These are phyloP conservation scores for Penicillium polonicum DNA, from an alignment of 2,329 filamentous ascomycete genomes.

Conservation along the genomic window DNA sequence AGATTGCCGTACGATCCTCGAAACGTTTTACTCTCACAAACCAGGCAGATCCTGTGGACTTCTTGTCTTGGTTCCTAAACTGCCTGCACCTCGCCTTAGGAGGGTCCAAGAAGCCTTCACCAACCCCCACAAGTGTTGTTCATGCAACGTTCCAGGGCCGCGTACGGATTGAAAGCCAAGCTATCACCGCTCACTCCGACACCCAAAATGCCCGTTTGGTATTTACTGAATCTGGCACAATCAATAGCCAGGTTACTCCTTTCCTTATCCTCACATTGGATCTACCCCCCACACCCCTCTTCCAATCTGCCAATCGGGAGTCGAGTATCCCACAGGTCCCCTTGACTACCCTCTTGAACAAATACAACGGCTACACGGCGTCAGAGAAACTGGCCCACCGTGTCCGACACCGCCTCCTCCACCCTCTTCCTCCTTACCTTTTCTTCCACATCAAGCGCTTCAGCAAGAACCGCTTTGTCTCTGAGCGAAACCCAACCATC, in stretches of 20 bases:
- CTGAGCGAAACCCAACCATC: constrained; percentile 95
- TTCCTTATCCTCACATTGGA: constrained; percentile 94
- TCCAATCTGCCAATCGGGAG: constrained; percentile 89
- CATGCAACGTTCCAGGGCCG: constrained; percentile 93
- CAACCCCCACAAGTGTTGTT: constrained; percentile 66
- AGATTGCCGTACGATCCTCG: constrained; percentile 83
- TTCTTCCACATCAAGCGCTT: constrained; percentile 97
- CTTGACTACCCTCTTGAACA: constrained; percentile 76
- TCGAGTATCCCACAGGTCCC: constrained; percentile 86
- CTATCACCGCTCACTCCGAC: constrained; percentile 87
- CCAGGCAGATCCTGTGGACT: constrained; percentile 94
- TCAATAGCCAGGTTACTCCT: constrained; percentile 72
- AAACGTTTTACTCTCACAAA: constrained; percentile 89
- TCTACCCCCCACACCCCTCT: constrained; percentile 84
- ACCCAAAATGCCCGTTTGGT: constrained; percentile 75
- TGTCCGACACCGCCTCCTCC: constrained; percentile 82
- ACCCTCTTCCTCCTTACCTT: constrained; percentile 87
- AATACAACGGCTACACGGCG: constrained; percentile 85
- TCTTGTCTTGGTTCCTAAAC: constrained; percentile 96
- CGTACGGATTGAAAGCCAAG: constrained; percentile 88
- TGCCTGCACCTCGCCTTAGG: constrained; percentile 89
- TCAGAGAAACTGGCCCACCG: constrained; percentile 88
- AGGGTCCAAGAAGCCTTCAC: constrained; percentile 81
- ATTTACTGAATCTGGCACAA: constrained; percentile 85
- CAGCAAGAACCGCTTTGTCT: constrained; percentile 92